A percentile compares a stretch with the other conserved stretches of the same genome.
phyloP scores from a whole-genome alignment of 2,329 filamentous ascomycete species.

The Fusarium sp. region DNA sequence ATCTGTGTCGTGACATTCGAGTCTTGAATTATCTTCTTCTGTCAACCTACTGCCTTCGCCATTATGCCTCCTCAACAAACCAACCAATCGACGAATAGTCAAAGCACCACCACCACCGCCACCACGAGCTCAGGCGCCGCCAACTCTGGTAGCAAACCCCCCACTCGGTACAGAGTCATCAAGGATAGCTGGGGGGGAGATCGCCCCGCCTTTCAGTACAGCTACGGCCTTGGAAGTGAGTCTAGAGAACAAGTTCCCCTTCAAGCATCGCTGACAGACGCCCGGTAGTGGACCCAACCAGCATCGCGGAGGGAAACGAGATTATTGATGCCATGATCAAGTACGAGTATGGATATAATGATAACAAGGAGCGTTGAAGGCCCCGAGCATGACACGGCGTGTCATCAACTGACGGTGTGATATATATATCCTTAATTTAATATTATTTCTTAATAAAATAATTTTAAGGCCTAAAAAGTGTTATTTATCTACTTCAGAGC shows the following conservation, averaged over 20 bases:
- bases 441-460: background rate
- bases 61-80: conserved; percentile 1
- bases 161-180: background rate
- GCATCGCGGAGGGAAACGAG: conserved; percentile 8
- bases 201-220: conserved; percentile 6
- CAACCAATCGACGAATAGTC: background rate
- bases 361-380: background rate
- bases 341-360: background rate
- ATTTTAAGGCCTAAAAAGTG: too few species aligned
- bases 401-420: background rate
- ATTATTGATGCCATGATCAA: conserved; percentile 13
- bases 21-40: background rate
- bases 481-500: too few species aligned
- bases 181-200: conserved; percentile 14
- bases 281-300: conserved; percentile 5
- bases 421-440: background rate
- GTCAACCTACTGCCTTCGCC: background rate
- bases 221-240: conserved; percentile 5
- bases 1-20: background rate
- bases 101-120: background rate
- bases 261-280: background rate
- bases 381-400: background rate
- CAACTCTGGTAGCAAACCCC: background rate
- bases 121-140: background rate
- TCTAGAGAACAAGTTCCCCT: background rate